Evolutionary conservation across 176 grass and related monocot species (phyloP), one percentile per base, ranked within the genome.

Genomic region (Oryza coarctata): DNA sequence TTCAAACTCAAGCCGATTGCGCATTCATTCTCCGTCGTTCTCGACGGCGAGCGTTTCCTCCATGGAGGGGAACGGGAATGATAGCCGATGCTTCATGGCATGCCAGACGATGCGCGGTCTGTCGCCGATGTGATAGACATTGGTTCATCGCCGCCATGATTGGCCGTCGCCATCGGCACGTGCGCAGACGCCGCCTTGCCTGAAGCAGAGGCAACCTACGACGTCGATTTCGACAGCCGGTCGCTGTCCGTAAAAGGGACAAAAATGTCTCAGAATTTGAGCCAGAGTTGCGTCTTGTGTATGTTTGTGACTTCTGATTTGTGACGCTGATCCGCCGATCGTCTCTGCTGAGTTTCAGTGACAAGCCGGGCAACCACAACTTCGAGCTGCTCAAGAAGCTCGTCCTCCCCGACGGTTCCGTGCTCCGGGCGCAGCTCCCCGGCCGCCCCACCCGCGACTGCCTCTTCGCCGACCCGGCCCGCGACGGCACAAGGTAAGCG

Each of bases 381-480:
- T 87, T 91, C 38, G 80, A 87, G 31, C 81, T 91, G 9, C 80
- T 91, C 29, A 83, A 52, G 47, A 87, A 87, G 62, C 65, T 91
- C 28, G 81, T 91, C 25, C 76, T 91, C 15, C 85, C 89, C 15
- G 85, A 91, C 38, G 85, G 89, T 3, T 81, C 89, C n/a, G 71
- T 87, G 18, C 76, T 91, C 70, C 85, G 85, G 9, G 85, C 85
- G 7, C 89, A 30, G 36, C 71, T 85, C 20, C 89, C 89, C 5
- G 85, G 89, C 57, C 80, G 89, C 28, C 89, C 89, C 12, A 87
- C 89, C 26, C 81, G 81, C 3, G 89, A 91, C 71, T 76, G 89
- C 76, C 89, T 91, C 43, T 87, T 91, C 81, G 63, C 40, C 29
- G 89, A 91, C 49, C 85, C 89, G 7, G 70, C 84, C 28, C 84